Conservation (phyloP, 768 basidiomycete species). For the Termitomyces sp. region DNA sequence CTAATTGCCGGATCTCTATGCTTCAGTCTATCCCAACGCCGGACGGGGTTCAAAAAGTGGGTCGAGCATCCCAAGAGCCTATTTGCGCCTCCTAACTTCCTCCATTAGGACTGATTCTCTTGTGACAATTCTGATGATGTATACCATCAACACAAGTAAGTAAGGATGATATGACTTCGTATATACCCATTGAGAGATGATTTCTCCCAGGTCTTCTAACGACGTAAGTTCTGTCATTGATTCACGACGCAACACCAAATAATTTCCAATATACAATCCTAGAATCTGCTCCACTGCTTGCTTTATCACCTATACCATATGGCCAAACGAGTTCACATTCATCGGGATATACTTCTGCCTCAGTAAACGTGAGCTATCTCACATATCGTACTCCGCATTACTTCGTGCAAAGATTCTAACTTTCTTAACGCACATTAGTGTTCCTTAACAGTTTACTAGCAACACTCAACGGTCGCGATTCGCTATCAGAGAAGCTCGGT, state of each 20-base stretch:
- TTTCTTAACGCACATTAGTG: conserved; percentile 15
- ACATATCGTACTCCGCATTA: conserved; percentile 20
- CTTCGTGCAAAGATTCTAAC: not conserved
- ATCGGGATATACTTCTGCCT: conserved; percentile 5
- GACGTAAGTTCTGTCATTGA: conserved; percentile 22
- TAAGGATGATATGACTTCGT: not conserved
- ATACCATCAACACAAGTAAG: conserved; percentile 49
- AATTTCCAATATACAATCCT: conserved; percentile 39
- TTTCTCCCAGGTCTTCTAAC: conserved; percentile 26
- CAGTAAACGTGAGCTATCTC: conserved; percentile 22
- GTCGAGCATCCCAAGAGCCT: not conserved
- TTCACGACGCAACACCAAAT: conserved; percentile 38
- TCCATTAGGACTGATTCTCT: conserved; percentile 39
- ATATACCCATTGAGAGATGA: not conserved
- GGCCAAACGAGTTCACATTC: conserved; percentile 2
- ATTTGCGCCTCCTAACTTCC: not conserved
- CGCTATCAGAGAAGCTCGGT: conserved; percentile 18
- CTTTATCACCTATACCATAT: conserved; percentile 7
- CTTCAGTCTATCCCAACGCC: conserved; percentile 25
- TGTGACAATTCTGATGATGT: conserved; percentile 41
- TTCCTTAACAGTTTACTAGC: conserved; percentile 31
- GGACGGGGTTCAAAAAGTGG: conserved; percentile 27
- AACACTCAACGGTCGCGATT: conserved; percentile 24
- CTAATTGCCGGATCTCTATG: conserved; percentile 35
- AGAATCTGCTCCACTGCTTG: not conserved